Evolutionary conservation across 2,329 filamentous ascomycete genomes (phyloP).

Genomic region (Claviceps sp.): DNA sequence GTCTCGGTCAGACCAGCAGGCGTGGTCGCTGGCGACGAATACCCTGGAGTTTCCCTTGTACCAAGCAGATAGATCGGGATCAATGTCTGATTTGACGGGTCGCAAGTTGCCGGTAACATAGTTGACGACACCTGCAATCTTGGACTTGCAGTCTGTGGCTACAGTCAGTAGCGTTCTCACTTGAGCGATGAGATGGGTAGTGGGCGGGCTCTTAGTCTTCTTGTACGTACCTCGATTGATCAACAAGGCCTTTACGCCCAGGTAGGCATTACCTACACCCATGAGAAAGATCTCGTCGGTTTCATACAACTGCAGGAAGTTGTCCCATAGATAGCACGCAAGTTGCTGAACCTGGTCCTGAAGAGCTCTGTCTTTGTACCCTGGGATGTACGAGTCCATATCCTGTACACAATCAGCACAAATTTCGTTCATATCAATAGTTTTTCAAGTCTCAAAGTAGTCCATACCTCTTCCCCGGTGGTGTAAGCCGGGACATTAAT

Average conservation of each 20-base stretch:
- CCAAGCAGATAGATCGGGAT: constrained; percentile 63
- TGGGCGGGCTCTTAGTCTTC: not conserved
- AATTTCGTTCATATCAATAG: not conserved
- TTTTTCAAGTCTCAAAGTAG: too few relatives aligned
- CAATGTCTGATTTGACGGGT: constrained; percentile 65
- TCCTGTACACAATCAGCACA: constrained; percentile 20
- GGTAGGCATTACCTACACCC: constrained; percentile 79
- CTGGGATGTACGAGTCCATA: constrained; percentile 32
- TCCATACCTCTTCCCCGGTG: constrained; percentile 43
- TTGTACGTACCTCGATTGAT: constrained; percentile 51
- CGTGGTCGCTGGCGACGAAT: constrained; percentile 62
- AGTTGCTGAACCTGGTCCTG: constrained; percentile 56
- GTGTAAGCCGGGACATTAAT: constrained; percentile 77
- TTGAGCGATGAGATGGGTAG: not conserved
- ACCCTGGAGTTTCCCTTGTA: constrained; percentile 72
- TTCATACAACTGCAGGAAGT: constrained; percentile 73
- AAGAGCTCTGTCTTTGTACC: constrained; percentile 31
- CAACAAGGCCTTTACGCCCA: constrained; percentile 69
- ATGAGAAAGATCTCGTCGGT: constrained; percentile 68
- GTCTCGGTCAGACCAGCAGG: constrained; percentile 57
- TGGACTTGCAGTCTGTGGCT: constrained; percentile 45
- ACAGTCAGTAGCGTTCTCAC: not conserved
- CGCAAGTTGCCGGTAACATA: constrained; percentile 70
- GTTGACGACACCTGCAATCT: constrained; percentile 60
- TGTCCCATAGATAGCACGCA: constrained; percentile 86